Base-by-base conservation (phyloP, 1,284 basidiomycete genomes). In the Apiotrichum mycotoxinovorans region DNA sequence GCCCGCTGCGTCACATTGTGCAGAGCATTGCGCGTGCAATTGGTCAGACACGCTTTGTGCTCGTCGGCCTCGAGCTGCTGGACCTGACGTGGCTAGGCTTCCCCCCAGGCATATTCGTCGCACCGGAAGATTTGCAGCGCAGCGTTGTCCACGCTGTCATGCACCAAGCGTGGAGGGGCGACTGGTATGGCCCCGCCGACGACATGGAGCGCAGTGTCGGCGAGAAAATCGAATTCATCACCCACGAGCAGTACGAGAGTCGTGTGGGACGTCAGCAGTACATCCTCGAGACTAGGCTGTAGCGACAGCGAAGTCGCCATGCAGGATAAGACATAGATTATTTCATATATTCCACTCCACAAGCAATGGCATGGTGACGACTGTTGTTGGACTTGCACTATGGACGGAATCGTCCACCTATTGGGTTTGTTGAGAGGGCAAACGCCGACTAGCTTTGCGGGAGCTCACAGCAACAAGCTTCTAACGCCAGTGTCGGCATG, bases 291-390 rank as follows among this genome's bases (percentile, higher is more conserved):
- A 48, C 46, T 9, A 7, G 22, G 33, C 17, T 48, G 46, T 48
- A 48, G n/a, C n/a, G n/a, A n/a, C n/a, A n/a, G n/a, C n/a, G n/a
- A n/a, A n/a, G 43, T 5, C 41, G 46, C 9, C 7, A 7, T 25
- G 8, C 18, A 15, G 5, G 17, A 51, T 57, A 68, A 51, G 66
- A 69, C 43, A 72, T 37, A 61, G 71, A 38, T n/a, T 18, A 38
- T 38, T 37, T 4, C 11, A 18, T 37, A 37, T 30, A 30, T 5
- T 30, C n/a, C n/a, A n/a, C n/a, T n/a, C n/a, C n/a, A n/a, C n/a
- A n/a, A n/a, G n/a, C n/a, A n/a, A n/a, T n/a, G n/a, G n/a, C n/a
- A n/a, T n/a, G n/a, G n/a, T n/a, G n/a, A n/a, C n/a, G n/a, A n/a
- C n/a, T n/a, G n/a, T n/a, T n/a, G n/a, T n/a, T n/a, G n/a, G n/a